These are phyloP conservation scores for Debaryomyces subglobosus DNA, from an alignment of 1,139 yeast genomes.

Conservation along the genomic window DNA sequence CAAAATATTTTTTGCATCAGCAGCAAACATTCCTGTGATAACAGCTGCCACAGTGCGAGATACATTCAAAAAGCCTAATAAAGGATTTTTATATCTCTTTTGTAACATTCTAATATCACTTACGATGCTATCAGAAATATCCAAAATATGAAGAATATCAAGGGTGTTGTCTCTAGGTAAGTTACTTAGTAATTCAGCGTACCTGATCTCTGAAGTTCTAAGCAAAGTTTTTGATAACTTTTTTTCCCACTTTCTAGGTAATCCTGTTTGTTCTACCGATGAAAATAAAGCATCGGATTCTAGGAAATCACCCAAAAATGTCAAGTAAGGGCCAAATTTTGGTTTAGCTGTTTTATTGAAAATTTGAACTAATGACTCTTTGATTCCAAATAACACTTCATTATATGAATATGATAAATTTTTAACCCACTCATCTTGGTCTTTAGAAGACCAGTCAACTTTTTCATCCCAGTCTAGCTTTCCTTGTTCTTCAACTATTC, in stretches of 20 bases:
- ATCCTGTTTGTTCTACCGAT: slow-evolving; percentile 37
- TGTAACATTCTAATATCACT: slow-evolving; percentile 55
- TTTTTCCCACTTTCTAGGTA: slow-evolving; percentile 55
- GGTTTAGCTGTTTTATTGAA: slow-evolving; percentile 57
- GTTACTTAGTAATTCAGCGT: slow-evolving; percentile 57
- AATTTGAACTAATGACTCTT: slow-evolving; percentile 46
- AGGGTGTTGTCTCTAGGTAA: slow-evolving; percentile 69
- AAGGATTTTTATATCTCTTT: slow-evolving; percentile 61
- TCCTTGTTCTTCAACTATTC: slow-evolving; percentile 35
- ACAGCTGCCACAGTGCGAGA: slow-evolving; percentile 58
- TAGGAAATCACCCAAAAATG: slow-evolving; percentile 54
- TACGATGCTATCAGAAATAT: slow-evolving; percentile 60
- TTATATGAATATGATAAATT: slow-evolving; percentile 52
- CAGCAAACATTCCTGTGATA: slow-evolving; percentile 61
- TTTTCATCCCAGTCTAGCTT: slow-evolving; percentile 39
- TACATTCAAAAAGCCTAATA: slow-evolving; percentile 61
- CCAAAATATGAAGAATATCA: slow-evolving; percentile 58
- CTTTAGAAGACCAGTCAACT: slow-evolving; percentile 49
- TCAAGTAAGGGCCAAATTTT: slow-evolving; percentile 58
- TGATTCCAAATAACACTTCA: slow-evolving; percentile 50
- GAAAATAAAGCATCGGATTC: slow-evolving; percentile 51
- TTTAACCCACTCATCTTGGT: slow-evolving; percentile 55
- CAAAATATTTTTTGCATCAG: slow-evolving; percentile 65
- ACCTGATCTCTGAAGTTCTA: slow-evolving; percentile 59
- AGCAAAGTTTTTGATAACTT: slow-evolving; percentile 51